Evolutionary conservation across 2,329 filamentous ascomycete species (phyloP).

Genomic region (Phoma sp.): DNA sequence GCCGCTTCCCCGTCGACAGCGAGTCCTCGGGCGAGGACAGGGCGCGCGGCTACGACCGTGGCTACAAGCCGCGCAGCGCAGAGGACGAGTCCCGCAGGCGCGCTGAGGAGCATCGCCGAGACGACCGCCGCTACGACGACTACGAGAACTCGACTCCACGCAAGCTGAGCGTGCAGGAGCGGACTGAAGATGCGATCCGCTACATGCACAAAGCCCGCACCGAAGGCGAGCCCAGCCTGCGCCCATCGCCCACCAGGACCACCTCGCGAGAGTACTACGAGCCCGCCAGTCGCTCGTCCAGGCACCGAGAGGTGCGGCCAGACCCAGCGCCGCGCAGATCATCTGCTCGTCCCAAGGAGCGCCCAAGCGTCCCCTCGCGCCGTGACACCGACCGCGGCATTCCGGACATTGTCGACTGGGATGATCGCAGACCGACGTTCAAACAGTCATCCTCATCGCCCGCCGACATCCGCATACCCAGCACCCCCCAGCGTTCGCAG

Average conservation of each 20-base stretch:
- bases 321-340: conserved; percentile 42
- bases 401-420: conserved; percentile 46
- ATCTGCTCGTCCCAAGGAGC: conserved; percentile 45
- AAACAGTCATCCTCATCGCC: conserved; percentile 50
- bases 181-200: conserved; percentile 33
- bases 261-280: conserved; percentile 45
- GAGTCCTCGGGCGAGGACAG: conserved; percentile 46
- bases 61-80: conserved; percentile 37
- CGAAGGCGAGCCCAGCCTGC: conserved; percentile 34
- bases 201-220: conserved; percentile 41
- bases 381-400: conserved; percentile 38
- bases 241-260: conserved; percentile 37
- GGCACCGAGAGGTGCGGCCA: conserved; percentile 36
- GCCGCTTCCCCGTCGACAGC: conserved; percentile 46
- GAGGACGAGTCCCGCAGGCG: conserved; percentile 18
- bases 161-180: conserved; percentile 37
- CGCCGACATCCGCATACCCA: conserved; percentile 40
- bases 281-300: conserved; percentile 33
- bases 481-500: conserved; percentile 40
- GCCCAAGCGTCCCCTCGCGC: conserved; percentile 27
- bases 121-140: conserved; percentile 25
- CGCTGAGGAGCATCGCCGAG: conserved; percentile 20
- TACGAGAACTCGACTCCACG: conserved; percentile 26
- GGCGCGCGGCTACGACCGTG: conserved; percentile 41
- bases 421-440: conserved; percentile 44